Conservation (phyloP, 176 grass and related monocot genomes). For the Aegilops umbellulata region DNA sequence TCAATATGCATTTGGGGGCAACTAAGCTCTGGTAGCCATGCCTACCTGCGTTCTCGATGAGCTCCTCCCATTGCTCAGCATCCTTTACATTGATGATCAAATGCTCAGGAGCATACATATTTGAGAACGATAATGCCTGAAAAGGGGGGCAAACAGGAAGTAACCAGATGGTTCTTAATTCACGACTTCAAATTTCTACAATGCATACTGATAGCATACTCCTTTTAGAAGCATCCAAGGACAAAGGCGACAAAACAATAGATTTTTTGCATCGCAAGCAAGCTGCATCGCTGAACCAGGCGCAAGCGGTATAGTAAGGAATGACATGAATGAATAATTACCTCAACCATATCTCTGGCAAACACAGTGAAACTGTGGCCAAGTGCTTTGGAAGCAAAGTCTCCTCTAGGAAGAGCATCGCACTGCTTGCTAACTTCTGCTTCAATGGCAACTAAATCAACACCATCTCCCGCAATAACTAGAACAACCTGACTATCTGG, state of each 20-base stretch:
- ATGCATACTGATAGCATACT: neutral
- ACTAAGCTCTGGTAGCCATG: neutral
- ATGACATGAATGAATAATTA: constrained; percentile 28
- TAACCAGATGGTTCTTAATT: neutral
- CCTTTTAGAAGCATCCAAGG: neutral
- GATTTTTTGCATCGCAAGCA: neutral
- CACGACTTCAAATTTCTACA: neutral
- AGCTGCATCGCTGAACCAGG: neutral
- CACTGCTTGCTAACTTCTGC: constrained; percentile 92
- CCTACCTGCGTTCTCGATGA: constrained; percentile 87
- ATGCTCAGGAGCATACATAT: constrained; percentile 96
- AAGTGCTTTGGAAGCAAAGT: constrained; percentile 93
- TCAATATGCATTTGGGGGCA: neutral
- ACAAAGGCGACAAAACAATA: neutral
- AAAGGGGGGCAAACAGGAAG: neutral
- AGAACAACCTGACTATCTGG: constrained; percentile 98
- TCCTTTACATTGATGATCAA: constrained; percentile 89
- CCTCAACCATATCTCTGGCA: constrained; percentile 83
- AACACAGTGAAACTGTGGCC: constrained; percentile 90
- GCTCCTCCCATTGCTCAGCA: constrained; percentile 79
- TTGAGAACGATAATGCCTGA: constrained; percentile 87
- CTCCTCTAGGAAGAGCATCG: constrained; percentile 79
- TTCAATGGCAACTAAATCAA: constrained; percentile 68
- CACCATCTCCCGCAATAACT: constrained; percentile 75
- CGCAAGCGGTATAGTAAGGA: neutral